Evolutionary conservation across 352 stramenopile genomes (phyloP).

Genomic region (Globisporangium perplexum): DNA sequence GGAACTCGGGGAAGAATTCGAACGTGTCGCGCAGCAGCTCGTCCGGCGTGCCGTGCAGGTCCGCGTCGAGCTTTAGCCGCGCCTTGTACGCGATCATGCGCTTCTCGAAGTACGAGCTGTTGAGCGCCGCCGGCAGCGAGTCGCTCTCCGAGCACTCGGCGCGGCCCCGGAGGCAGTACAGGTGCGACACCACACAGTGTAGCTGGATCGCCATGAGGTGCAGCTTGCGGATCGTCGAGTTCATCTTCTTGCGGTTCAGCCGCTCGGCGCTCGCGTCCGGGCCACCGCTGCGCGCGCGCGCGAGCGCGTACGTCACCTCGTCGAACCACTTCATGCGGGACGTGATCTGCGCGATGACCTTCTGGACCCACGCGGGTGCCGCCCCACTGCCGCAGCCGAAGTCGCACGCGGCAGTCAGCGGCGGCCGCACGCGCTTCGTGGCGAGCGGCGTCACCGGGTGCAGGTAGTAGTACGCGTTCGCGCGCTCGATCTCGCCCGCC

Average conservation of each 20-base stretch:
- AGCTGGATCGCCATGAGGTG: conserved; percentile 73
- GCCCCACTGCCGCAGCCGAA: conserved; percentile 61
- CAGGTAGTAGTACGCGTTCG: conserved; percentile 71
- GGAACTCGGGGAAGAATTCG: conserved; percentile 71
- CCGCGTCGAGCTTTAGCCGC: conserved; percentile 52
- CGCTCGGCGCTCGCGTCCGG: conserved; percentile 29
- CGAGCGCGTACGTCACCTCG: conserved; percentile 65
- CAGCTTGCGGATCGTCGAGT: conserved; percentile 75
- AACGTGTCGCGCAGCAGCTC: conserved; percentile 65
- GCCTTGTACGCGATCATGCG: conserved; percentile 74
- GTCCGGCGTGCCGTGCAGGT: conserved; percentile 30
- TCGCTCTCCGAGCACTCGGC: conserved; percentile 48
- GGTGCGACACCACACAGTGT: conserved; percentile 60
- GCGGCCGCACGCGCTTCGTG: conserved; percentile 1
- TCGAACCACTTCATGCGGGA: conserved; percentile 81
- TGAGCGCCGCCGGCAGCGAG: conserved; percentile 51
- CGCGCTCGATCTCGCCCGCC: conserved; percentile 56
- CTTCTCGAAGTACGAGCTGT: conserved; percentile 70
- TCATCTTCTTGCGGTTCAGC: conserved; percentile 77
- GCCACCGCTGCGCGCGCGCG: conserved; percentile 31
- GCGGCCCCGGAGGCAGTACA: conserved; percentile 57
- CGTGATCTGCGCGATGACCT: conserved; percentile 69
- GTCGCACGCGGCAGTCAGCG: conserved; percentile 2
- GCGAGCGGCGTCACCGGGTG: conserved; percentile 22
- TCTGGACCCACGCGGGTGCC: conserved; percentile 56